These are phyloP conservation scores for Skeletonema grethae DNA, from an alignment of 108 stramenopile species.

Conservation along the genomic window DNA sequence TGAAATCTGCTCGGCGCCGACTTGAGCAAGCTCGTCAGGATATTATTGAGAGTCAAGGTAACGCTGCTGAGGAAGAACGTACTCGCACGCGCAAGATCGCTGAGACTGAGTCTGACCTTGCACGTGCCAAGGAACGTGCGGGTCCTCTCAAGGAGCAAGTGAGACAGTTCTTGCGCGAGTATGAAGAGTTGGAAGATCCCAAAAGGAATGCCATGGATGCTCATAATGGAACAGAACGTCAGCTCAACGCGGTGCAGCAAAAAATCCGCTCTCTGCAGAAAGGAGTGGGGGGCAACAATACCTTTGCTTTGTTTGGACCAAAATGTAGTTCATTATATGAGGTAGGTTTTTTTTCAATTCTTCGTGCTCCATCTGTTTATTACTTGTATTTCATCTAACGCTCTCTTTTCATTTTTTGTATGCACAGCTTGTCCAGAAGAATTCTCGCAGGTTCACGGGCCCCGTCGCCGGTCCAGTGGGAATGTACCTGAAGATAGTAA, in stretches of 20 bases:
- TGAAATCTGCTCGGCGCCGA: constrained; percentile 47
- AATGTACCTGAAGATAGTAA: constrained; percentile 70
- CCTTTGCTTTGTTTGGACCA: constrained; percentile 69
- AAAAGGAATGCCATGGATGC: constrained; percentile 40
- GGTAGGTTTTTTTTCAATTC: background rate
- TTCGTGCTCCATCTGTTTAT: background rate
- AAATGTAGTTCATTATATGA: constrained; percentile 50
- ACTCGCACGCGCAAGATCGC: constrained; percentile 48
- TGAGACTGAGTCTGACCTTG: constrained; percentile 50
- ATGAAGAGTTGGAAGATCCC: constrained; percentile 60
- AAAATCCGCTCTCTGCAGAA: constrained; percentile 50
- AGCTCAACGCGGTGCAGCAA: constrained; percentile 47
- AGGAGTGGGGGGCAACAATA: constrained; percentile 50
- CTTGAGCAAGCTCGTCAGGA: constrained; percentile 66
- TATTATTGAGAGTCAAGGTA: constrained; percentile 58
- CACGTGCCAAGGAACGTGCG: constrained; percentile 31
- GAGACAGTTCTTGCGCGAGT: constrained; percentile 25
- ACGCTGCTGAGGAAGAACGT: constrained; percentile 68
- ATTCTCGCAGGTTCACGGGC: constrained; percentile 58
- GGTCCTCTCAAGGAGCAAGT: constrained; percentile 45
- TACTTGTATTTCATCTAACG: background rate
- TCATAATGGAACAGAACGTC: constrained; percentile 26
- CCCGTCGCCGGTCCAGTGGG: constrained; percentile 83
- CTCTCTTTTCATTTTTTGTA: background rate
- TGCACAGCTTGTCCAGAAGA: constrained; percentile 40